Evolutionary conservation across 371 early-diverging fungal genomes (phyloP).

Genomic region (Dichotomocladium elegans): DNA sequence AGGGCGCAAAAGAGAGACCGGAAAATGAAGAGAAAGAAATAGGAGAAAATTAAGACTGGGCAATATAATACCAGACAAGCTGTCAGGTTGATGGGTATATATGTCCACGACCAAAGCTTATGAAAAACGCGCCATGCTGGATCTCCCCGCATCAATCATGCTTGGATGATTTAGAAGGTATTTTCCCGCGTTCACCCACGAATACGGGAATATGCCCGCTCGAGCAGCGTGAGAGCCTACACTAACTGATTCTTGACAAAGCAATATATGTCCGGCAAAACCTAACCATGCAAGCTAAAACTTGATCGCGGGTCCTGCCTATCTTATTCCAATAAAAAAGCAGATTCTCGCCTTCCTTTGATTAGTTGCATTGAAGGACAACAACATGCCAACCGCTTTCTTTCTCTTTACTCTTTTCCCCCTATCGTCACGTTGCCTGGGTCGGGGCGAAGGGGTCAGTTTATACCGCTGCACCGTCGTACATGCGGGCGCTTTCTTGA

Average conservation of each 20-base stretch:
- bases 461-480: too few species aligned
- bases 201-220: neutral
- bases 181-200: neutral
- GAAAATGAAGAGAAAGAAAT: neutral
- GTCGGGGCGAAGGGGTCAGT: neutral
- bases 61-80: too few species aligned
- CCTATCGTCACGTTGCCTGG: neutral
- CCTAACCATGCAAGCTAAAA: too few species aligned
- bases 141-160: neutral
- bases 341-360: neutral
- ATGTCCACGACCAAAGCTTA: neutral
- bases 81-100: neutral
- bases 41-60: neutral
- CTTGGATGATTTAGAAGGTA: neutral
- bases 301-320: too few species aligned
- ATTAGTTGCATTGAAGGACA: too few species aligned
- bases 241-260: neutral
- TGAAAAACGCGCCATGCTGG: too few species aligned
- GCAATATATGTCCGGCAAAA: neutral
- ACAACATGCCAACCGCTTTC: too few species aligned
- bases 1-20: neutral
- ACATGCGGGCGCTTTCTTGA: too few species aligned
- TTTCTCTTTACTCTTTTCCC: too few species aligned
- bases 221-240: neutral
- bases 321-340: neutral